These are phyloP conservation scores for Diaporthe sp. DNA, from an alignment of 2,329 filamentous ascomycete genomes.

Conservation along the genomic window DNA sequence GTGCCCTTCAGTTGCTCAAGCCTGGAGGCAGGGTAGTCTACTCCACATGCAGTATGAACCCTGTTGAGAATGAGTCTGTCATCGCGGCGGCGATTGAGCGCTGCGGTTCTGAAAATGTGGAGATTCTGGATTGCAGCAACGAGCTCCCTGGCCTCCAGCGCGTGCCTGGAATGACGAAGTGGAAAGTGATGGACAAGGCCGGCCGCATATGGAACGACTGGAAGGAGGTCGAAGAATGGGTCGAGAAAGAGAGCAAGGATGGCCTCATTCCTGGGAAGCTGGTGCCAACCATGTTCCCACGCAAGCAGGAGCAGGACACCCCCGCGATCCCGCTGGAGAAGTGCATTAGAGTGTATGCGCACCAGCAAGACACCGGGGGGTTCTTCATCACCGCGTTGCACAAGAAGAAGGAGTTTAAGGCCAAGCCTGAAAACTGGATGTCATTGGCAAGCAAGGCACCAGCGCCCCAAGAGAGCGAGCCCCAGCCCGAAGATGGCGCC, in stretches of 20 bases:
- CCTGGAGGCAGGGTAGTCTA: slow-evolving; percentile 95
- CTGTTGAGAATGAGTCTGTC: slow-evolving; percentile 95
- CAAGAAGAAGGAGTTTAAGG: slow-evolving; percentile 89
- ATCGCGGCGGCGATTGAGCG: slow-evolving; percentile 88
- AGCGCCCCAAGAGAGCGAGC: slow-evolving; percentile 14
- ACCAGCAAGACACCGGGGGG: slow-evolving; percentile 94
- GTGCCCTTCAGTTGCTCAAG: slow-evolving; percentile 95
- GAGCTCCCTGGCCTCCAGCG: slow-evolving; percentile 83
- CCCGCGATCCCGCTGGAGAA: slow-evolving; percentile 83
- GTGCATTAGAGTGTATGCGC: slow-evolving; percentile 94
- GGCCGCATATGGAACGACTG: slow-evolving; percentile 84
- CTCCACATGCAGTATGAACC: slow-evolving; percentile 99
- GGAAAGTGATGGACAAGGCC: slow-evolving; percentile 92
- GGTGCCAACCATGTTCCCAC: slow-evolving; percentile 86
- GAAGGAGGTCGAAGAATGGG: slow-evolving; percentile 81
- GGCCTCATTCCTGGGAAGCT: slow-evolving; percentile 75
- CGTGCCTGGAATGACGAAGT: slow-evolving; percentile 80
- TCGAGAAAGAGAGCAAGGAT: slow-evolving; percentile 67
- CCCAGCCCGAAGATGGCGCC: slow-evolving; percentile 28
- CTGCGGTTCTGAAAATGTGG: slow-evolving; percentile 84
- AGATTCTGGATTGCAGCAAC: slow-evolving; percentile 85
- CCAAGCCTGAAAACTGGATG: slow-evolving; percentile 76
- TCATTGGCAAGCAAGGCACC: slow-evolving; percentile 4
- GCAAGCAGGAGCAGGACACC: slow-evolving; percentile 64
- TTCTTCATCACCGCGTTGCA: slow-evolving; percentile 98